A percentile compares a stretch with the other conserved stretches of the same genome.
Evolutionary conservation across 2,329 filamentous ascomycete species (phyloP).

Genomic region (Curvularia spicifera): DNA sequence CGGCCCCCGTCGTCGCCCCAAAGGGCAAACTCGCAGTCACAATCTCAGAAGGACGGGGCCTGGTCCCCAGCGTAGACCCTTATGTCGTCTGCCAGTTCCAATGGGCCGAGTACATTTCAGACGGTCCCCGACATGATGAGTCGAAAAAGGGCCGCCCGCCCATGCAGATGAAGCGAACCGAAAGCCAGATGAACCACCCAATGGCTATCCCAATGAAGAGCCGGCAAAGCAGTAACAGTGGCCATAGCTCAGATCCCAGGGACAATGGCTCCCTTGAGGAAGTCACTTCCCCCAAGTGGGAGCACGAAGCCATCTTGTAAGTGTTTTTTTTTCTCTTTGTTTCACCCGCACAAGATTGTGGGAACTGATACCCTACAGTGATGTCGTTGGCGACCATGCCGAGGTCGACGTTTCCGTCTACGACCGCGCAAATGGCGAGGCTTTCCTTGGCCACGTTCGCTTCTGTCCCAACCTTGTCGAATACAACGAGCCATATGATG

Average conservation of each 20-base stretch:
- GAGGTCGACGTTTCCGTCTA: constrained; percentile 94
- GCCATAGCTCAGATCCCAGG: constrained; percentile 65
- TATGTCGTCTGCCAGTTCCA: constrained; percentile 98
- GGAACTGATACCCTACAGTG: constrained; percentile 61
- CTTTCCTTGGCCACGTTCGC: constrained; percentile 89
- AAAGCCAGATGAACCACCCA: constrained; percentile 80
- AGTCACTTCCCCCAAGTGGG: constrained; percentile 89
- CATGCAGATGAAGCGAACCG: constrained; percentile 66
- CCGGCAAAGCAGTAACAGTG: constrained; percentile 94
- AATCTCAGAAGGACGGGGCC: constrained; percentile 81
- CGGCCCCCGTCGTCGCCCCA: constrained; percentile 69
- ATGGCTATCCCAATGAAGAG: constrained; percentile 98
- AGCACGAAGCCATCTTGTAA: constrained; percentile 94
- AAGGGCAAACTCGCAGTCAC: constrained; percentile 91
- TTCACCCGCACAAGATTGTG: not conserved
- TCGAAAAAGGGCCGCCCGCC: constrained; percentile 52
- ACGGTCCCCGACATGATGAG: constrained; percentile 72
- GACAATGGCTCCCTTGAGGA: constrained; percentile 65
- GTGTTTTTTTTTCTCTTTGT: constrained; percentile 49
- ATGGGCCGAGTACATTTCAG: constrained; percentile 93
- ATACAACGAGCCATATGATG: constrained; percentile 73
- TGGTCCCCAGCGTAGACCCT: constrained; percentile 83
- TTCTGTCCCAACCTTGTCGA: constrained; percentile 74
- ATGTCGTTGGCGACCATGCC: constrained; percentile 90
- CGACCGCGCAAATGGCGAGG: constrained; percentile 82